Percentiles rank a stretch among this genome's conserved stretches.
phyloP scores from a whole-genome alignment of 805 yeast genomes.

The Cephaloascus fragrans region DNA sequence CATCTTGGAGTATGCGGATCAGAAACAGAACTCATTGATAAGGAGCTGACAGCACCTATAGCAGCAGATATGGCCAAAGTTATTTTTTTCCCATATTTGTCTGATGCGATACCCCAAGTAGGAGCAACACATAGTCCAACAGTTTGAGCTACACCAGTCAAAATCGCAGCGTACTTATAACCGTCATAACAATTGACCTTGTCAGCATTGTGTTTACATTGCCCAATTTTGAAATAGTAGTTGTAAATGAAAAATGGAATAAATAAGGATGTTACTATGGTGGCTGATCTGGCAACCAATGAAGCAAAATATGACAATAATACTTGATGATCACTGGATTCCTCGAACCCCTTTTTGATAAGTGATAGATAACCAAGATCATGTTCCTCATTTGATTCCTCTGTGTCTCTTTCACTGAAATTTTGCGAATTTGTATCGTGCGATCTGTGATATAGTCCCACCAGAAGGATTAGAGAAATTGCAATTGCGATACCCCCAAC shows the following conservation, averaged over 20 bases:
- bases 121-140: slow-evolving; percentile 54
- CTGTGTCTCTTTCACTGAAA: neutral
- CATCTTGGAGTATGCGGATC: slow-evolving; percentile 23
- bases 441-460: slow-evolving; percentile 38
- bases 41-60: slow-evolving; percentile 34
- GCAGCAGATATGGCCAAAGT: slow-evolving; percentile 24
- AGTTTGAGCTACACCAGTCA: slow-evolving; percentile 59
- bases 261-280: slow-evolving; percentile 49
- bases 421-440: slow-evolving; percentile 23
- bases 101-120: slow-evolving; percentile 50
- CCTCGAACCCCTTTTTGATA: slow-evolving; percentile 35
- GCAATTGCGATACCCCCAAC: slow-evolving; percentile 33
- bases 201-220: slow-evolving; percentile 28
- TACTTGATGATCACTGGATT: slow-evolving; percentile 37
- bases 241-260: slow-evolving; percentile 55
- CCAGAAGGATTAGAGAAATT: slow-evolving; percentile 25
- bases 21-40: slow-evolving; percentile 19
- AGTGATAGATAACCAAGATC: slow-evolving; percentile 25
- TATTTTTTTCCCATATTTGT: slow-evolving; percentile 21
- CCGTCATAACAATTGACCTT: slow-evolving; percentile 48
- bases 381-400: slow-evolving; percentile 4
- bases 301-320: slow-evolving; percentile 52
- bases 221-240: slow-evolving; percentile 40
- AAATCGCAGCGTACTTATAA: slow-evolving; percentile 53
- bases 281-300: slow-evolving; percentile 53